A percentile compares a stretch with the other conserved stretches of the same genome.
Evolutionary conservation across 164 flowering plant genomes (phyloP).

Genomic region (Aristolochia contorta): DNA sequence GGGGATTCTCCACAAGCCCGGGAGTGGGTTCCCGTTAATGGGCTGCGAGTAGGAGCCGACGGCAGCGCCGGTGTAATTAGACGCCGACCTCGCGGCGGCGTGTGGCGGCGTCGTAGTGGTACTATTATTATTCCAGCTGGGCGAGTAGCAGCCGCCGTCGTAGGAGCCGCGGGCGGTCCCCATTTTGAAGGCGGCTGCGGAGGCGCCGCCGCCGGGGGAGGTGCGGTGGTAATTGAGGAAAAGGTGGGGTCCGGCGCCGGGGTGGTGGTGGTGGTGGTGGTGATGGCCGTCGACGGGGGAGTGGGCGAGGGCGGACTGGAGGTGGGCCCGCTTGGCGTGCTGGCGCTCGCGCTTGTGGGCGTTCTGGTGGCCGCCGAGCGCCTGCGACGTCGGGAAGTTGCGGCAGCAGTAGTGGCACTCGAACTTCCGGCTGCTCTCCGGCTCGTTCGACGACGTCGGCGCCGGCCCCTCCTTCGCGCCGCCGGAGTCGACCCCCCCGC

Average conservation of each 20-base stretch:
- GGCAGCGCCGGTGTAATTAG: not conserved
- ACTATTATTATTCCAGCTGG: no score
- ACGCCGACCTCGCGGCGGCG: conserved; percentile 1
- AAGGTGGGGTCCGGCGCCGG: conserved; percentile 19
- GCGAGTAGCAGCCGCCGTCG: no score
- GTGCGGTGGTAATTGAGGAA: conserved; percentile 30
- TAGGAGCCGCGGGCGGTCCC: conserved; percentile 3
- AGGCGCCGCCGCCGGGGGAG: conserved; percentile 1
- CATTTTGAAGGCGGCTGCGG: not conserved
- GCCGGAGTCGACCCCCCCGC: conserved; percentile 5
- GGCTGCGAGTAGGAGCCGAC: conserved; percentile 18
- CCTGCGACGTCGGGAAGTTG: conserved; percentile 93
- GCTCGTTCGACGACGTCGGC: conserved; percentile 1
- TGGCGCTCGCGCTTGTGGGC: conserved; percentile 95
- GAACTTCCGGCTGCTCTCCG: conserved; percentile 31
- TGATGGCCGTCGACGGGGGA: conserved; percentile 31
- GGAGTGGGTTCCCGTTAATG: conserved; percentile 59
- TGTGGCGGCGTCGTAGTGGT: no score
- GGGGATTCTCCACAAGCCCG: conserved; percentile 62
- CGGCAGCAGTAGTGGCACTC: conserved; percentile 93
- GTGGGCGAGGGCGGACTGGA: conserved; percentile 63
- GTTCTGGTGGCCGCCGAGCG: conserved; percentile 95
- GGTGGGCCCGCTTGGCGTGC: conserved; percentile 76
- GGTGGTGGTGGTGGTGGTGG: conserved; percentile 22
- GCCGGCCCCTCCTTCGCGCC: conserved; percentile 6